These are phyloP conservation scores for Monascus purpureus DNA, from an alignment of 495 filamentous ascomycete genomes.

Conservation along the genomic window DNA sequence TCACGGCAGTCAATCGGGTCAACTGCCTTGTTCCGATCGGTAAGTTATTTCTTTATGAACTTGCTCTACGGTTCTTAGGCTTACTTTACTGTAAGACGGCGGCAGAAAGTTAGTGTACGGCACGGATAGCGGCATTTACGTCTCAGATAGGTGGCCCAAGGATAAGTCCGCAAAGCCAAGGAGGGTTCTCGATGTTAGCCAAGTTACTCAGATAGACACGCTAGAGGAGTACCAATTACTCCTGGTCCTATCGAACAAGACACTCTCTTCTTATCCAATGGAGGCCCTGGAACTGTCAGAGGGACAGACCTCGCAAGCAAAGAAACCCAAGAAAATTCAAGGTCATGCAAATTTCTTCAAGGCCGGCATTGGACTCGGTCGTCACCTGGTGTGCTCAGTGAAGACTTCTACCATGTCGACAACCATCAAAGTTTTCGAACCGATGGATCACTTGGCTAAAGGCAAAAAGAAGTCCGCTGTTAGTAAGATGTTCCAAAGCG, in stretches of 20 bases:
- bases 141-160: constrained; percentile 81
- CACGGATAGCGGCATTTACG: constrained; percentile 83
- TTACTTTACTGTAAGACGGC: constrained; percentile 50
- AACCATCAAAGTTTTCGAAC: constrained; percentile 96
- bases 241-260: constrained; percentile 86
- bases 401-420: constrained; percentile 81
- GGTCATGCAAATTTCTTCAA: constrained; percentile 98
- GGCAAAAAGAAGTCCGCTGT: constrained; percentile 85
- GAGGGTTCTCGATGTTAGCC: constrained; percentile 69
- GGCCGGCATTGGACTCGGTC: constrained; percentile 83
- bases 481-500: constrained; percentile 84
- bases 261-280: constrained; percentile 72
- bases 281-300: constrained; percentile 76
- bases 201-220: constrained; percentile 91
- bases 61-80: constrained; percentile 3
- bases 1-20: constrained; percentile 65
- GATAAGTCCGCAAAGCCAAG: constrained; percentile 62
- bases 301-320: constrained; percentile 51
- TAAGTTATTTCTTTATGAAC: constrained; percentile 23
- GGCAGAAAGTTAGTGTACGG: constrained; percentile 88
- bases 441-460: constrained; percentile 78
- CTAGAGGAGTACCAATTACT: constrained; percentile 88
- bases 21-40: constrained; percentile 87
- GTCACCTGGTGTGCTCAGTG: constrained; percentile 89
- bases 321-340: constrained; percentile 93